Base-by-base conservation (phyloP, 2,329 filamentous ascomycete genomes). In the Aspergillus brunneoviolaceus region DNA sequence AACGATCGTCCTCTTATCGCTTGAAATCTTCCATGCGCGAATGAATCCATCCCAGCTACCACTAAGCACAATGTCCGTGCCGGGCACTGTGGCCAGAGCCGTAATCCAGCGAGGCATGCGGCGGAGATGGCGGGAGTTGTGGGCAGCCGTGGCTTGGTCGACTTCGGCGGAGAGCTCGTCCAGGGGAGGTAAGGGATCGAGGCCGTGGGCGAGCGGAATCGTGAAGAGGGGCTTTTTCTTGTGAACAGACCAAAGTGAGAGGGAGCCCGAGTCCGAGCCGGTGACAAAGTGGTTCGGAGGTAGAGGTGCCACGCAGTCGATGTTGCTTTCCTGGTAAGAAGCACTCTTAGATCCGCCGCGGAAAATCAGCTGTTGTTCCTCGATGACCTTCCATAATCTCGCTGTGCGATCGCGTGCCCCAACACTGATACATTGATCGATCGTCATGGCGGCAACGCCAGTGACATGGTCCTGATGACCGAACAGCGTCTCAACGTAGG, bases 341-440 rank as follows among this genome's bases (percentile, higher is more conserved):
- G 80, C 77, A 51, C 74, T 81, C 48, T 74, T 79, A 50, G 74
- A 78, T 63, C 92, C 92, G 60, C 93, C 94, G 51, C 94, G 89
- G 77, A 98, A 99, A 2, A 98, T 93, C 6, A 99, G 85, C 74
- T 99, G 95, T 1, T 90, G 91, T 79, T 99, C 94, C 69, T 99
- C 95, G 4, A 91, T 87, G 1, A 99, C 93, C 77, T 97, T 97
- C 95, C 95, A 99, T 67, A 96, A 79, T 60, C 95, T 85, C 45
- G 94, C 95, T 2, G 93, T 97, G 59, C 94, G 88, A 75, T 99
- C 95, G 65, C 95, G 85, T 5, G 92, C 89, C 58, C 95, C 95
- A 19, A 96, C 95, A 63, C 89, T 95, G 61, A 98, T 84, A 73
- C 95, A 97, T 52, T 92, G 88, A 76, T 98, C 95, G 67, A 92